These are phyloP conservation scores for Pyrus hybrid DNA, from an alignment of 331 rosid genomes.

Conservation along the genomic window DNA sequence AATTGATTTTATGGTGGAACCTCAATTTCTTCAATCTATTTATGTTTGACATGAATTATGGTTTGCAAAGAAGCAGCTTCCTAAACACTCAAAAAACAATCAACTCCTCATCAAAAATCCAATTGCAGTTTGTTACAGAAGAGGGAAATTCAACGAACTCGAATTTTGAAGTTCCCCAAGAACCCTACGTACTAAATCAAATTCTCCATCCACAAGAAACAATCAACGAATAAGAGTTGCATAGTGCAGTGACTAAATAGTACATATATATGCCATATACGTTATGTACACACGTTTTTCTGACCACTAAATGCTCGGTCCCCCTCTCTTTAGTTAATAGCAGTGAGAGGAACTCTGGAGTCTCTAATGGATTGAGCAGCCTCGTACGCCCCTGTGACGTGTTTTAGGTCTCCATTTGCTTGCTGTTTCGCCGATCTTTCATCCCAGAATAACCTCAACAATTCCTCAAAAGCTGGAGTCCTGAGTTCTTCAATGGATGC, in stretches of 20 bases:
- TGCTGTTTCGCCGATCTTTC: conserved; percentile 56
- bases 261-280: conserved; percentile 32
- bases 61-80: not conserved
- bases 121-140: not conserved
- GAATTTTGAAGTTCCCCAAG: conserved; percentile 5
- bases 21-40: too few species aligned
- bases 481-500: conserved; percentile 82
- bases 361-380: conserved; percentile 85
- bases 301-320: conserved; percentile 4
- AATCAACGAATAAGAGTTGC: conserved; percentile 42
- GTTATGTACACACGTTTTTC: conserved; percentile 45
- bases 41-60: not conserved
- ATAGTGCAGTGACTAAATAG: conserved; percentile 21
- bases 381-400: conserved; percentile 55
- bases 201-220: conserved; percentile 24
- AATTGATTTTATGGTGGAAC: too few species aligned
- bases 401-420: conserved; percentile 84
- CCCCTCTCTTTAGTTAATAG: conserved; percentile 63
- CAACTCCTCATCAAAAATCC: not conserved
- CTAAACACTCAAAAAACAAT: not conserved
- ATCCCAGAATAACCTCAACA: conserved; percentile 83
- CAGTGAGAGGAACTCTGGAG: conserved; percentile 95
- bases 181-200: not conserved
- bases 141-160: conserved; percentile 23
- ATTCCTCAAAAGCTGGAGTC: conserved; percentile 92